Evolutionary conservation across 176 grass and related monocot species (phyloP), one percentile per base, ranked within the genome.

Genomic region (Oryza rufipogon): DNA sequence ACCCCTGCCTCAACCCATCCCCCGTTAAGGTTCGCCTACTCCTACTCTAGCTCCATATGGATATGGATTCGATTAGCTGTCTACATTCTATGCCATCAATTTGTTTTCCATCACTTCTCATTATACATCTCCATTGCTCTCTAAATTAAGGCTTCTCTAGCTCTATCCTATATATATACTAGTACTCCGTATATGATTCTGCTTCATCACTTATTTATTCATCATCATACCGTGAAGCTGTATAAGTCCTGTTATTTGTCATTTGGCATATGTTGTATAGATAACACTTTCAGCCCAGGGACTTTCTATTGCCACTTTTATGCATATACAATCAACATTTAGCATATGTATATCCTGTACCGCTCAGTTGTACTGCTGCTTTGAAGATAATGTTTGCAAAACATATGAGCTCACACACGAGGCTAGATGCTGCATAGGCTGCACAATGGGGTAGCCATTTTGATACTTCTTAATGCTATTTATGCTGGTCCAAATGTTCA

Each of bases 1-100:
- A 98, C 6, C 95, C 95, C 61, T 95, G 92, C 87, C 80, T 92
- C 68, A 86, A 95, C 77, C 89, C 88, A 85, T 93, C 93, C 70
- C 91, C 91, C 42, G 71, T 92, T 44, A 95, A 95, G 92, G 93
- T 91, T 56, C 52, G 5, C 17, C 2, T 20, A 5, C 22, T 48
- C 46, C 19, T 52, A 19, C 5, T 46, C 7, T 11, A 61, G 14
- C n/a, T 78, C 47, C 19, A 33, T 84, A 41, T 32, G 22, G 14
- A 77, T 85, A 56, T 56, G 52, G 13, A 4, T 15, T 51, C 14
- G 14, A 51, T 48, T 14, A 15, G 48, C 13, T 51, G 48, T 15
- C 48, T 51, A 51, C 14, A 15, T 51, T 51, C 48, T 51, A 51
- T 16, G 14, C 48, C 48, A 51, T 51, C 46, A 51, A 51, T 3